These are phyloP conservation scores for Apodospora peruviana DNA, from an alignment of 495 filamentous ascomycete species.

Conservation along the genomic window DNA sequence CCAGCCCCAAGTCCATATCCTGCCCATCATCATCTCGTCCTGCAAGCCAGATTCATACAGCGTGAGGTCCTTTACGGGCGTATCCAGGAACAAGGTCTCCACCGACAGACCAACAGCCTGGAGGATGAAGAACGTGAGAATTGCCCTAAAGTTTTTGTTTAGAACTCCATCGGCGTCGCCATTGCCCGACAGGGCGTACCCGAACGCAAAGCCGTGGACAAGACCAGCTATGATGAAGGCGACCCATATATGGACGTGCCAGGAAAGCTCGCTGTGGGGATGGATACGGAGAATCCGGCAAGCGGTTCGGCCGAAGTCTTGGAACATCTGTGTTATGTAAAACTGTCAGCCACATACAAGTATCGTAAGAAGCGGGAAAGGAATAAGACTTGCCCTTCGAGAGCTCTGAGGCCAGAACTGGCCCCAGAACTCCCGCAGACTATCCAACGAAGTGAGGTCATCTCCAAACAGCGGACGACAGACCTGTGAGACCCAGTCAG, in stretches of 20 bases:
- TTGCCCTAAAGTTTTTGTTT: not conserved
- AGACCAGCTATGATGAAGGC: not conserved
- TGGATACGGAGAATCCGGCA: not conserved
- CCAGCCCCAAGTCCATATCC: constrained; percentile 7
- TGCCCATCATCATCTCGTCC: constrained; percentile 4
- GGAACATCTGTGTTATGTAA: not conserved
- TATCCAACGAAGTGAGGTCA: constrained; percentile 2
- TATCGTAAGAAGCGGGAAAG: not conserved
- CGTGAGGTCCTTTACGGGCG: not conserved
- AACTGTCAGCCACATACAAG: not conserved
- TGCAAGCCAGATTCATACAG: constrained; percentile 4
- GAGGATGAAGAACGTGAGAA: constrained; percentile 2
- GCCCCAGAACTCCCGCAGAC: constrained; percentile 6
- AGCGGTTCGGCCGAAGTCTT: not conserved
- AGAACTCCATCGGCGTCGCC: too few relatives aligned
- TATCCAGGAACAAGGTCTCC: not conserved
- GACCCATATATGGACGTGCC: not conserved
- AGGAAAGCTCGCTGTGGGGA: not conserved
- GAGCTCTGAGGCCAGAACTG: constrained; percentile 1
- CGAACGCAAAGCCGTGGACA: not conserved
- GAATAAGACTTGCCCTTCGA: not conserved
- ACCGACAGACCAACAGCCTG: constrained; percentile 1
- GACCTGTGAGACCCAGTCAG: not conserved
- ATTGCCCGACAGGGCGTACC: not conserved
- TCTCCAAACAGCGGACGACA: constrained; percentile 1